Base-by-base conservation (phyloP, 2,329 filamentous ascomycete genomes). In the Onygenales sp. region DNA sequence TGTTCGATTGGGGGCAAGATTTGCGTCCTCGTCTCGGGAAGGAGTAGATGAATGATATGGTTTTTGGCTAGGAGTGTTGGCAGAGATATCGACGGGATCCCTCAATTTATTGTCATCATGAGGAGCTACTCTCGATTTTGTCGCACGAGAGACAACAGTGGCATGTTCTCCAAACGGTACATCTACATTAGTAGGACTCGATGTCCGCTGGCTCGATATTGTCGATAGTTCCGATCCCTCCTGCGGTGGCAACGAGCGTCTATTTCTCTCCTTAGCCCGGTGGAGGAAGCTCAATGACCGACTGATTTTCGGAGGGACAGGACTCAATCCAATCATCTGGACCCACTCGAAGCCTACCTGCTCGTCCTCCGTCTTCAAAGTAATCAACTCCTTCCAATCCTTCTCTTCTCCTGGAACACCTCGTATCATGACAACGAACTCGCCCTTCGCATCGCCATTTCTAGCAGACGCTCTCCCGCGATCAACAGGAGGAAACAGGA, bases 401-500 rank as follows among this genome's bases (percentile, higher is more conserved):
- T 79, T 70, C 21, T 76, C 75, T 46, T 76, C 75, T 7, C 78
- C 79, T 39, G 82, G 80, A 57, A 75, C 75, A 42, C 89, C 90
- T 55, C 89, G 83, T 52, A 96, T 79, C 91, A 97, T 96, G 55
- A 95, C 74, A 7, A 95, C 79, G 57, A 97, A 78, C 59, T 94
- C 85, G 32, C 82, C 80, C 51, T 80, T 76, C n/a, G 73, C 68
- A 39, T 90, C 84, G 10, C 90, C 90, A 55, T 78, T 83, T 41
- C 92, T 84, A 49, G 90, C 89, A 10, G 93, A 97, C 17, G 95
- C 79, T 56, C 82, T 79, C 38, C 78, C 76, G 58, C 82, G 78
- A 14, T 84, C 78, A n/a, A 96, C 78, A 1, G 93, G 92, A n/a
- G 91, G 87, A 63, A 98, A 95, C 0, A 98, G 78, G 4, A 98